These are phyloP conservation scores for Lentinula lateritia DNA, from an alignment of 768 basidiomycete species.

Conservation along the genomic window DNA sequence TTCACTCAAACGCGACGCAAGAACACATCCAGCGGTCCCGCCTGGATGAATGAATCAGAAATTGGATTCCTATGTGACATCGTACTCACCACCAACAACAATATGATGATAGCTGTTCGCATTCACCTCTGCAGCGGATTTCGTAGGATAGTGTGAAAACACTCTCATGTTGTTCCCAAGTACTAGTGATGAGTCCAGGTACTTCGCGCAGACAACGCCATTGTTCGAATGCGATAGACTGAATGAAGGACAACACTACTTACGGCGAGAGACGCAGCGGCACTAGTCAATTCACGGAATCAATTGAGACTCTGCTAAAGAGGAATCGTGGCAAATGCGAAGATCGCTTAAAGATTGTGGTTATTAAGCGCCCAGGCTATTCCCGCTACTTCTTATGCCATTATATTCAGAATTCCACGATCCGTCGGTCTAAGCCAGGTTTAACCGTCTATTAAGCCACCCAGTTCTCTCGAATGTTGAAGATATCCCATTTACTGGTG, in stretches of 20 bases:
- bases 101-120: conserved; percentile 10
- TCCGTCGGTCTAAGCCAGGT: neutral
- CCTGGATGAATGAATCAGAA: conserved; percentile 11
- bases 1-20: conserved; percentile 32
- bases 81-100: conserved; percentile 8
- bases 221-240: neutral
- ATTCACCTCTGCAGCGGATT: neutral
- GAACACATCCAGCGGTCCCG: conserved; percentile 33
- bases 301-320: neutral
- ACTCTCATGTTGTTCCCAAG: neutral
- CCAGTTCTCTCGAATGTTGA: neutral
- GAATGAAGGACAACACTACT: neutral
- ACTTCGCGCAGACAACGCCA: neutral
- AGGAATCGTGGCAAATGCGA: neutral
- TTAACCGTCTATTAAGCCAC: neutral
- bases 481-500: neutral
- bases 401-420: neutral
- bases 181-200: too few relatives aligned
- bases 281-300: neutral
- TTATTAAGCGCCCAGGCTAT: neutral
- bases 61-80: neutral
- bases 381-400: neutral
- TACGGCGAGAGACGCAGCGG: neutral
- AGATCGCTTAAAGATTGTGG: neutral
- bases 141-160: neutral